phyloP scores from a whole-genome alignment of 345 rosid genomes.

The Laguncularia racemosa region DNA sequence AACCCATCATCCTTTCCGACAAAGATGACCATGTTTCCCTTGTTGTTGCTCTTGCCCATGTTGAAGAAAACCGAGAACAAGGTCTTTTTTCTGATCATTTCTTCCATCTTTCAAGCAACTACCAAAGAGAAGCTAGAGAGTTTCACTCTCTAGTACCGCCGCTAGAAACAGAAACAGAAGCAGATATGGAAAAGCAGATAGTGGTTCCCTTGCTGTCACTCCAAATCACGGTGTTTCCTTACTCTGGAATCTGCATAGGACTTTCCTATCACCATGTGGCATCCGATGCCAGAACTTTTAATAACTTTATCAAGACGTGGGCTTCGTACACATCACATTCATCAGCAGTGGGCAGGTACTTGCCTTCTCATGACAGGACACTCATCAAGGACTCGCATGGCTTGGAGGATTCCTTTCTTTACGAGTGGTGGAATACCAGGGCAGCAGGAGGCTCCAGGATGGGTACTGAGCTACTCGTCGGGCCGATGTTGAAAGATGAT shows the following conservation, averaged over 20 bases:
- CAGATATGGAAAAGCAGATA: neutral
- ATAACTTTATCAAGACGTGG: slow-evolving; percentile 38
- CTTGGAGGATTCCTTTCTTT: slow-evolving; percentile 19
- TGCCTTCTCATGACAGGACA: slow-evolving; percentile 17
- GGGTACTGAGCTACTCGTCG: neutral
- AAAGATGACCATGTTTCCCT: slow-evolving; percentile 14
- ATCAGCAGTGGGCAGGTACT: neutral
- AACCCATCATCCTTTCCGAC: slow-evolving; percentile 13
- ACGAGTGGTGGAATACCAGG: slow-evolving; percentile 19
- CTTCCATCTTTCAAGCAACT: slow-evolving; percentile 10
- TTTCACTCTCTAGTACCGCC: slow-evolving; percentile 22
- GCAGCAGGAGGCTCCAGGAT: neutral
- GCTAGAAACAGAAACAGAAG: neutral
- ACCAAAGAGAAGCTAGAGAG: slow-evolving; percentile 8
- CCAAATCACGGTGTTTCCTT: slow-evolving; percentile 28
- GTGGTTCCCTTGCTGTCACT: slow-evolving; percentile 23
- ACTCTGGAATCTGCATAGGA: slow-evolving; percentile 31
- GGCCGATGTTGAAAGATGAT: neutral
- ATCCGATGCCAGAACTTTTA: slow-evolving; percentile 35
- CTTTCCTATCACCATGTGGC: slow-evolving; percentile 34
- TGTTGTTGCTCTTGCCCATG: slow-evolving; percentile 14
- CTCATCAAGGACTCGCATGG: slow-evolving; percentile 15
- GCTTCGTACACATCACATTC: slow-evolving; percentile 11
- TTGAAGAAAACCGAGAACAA: too few species aligned
- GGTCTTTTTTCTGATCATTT: slow-evolving; percentile 8